These are phyloP conservation scores for Populus tremula DNA, from an alignment of 345 rosid species.

Conservation along the genomic window DNA sequence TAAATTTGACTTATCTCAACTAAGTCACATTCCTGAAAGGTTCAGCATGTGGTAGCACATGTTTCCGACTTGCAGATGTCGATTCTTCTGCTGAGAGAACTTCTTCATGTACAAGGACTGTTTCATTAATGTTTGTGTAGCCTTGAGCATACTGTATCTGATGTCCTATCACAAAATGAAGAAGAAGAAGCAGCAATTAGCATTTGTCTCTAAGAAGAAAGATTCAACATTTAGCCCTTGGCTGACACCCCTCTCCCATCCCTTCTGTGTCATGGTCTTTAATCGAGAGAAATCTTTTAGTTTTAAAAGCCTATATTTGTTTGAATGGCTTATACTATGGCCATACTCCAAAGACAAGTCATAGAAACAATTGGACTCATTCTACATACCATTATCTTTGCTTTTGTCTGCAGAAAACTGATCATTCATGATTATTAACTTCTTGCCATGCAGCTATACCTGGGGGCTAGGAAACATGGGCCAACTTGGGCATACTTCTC, in stretches of 20 bases:
- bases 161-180: no score
- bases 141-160: background rate
- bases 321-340: background rate
- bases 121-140: background rate
- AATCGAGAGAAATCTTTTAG: background rate
- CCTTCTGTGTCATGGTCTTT: background rate
- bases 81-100: background rate
- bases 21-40: background rate
- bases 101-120: background rate
- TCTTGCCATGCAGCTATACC: conserved; percentile 59
- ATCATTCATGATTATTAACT: conserved; percentile 13
- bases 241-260: background rate
- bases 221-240: background rate
- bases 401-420: background rate
- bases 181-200: no score
- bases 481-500: conserved; percentile 93
- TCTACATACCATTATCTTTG: background rate
- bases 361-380: background rate
- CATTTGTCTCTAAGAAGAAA: background rate
- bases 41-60: background rate
- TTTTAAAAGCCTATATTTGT: background rate
- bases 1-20: no score
- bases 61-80: background rate
- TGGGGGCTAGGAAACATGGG: conserved; percentile 96
- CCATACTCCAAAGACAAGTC: background rate